Percentiles rank a stretch among this genome's conserved stretches.
phyloP scores from a whole-genome alignment of 2,329 filamentous ascomycete genomes.

The Meredithiella fracta region DNA sequence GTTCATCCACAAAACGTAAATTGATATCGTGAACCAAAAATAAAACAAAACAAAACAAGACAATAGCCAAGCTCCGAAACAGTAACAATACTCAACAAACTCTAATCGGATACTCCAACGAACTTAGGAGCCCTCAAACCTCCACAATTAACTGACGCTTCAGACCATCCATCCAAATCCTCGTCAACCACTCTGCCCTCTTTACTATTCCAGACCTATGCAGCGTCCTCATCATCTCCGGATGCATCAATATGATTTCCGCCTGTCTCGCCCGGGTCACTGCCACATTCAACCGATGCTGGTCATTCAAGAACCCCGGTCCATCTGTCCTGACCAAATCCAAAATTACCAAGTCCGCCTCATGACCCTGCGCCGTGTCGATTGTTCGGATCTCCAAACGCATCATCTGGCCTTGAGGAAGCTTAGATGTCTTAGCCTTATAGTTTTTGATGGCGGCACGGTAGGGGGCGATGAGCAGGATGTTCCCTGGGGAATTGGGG shows the following conservation, averaged over 20 bases:
- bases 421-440: slow-evolving; percentile 17
- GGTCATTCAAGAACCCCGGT: slow-evolving; percentile 28
- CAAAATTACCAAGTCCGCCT: slow-evolving; percentile 32
- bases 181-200: not conserved
- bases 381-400: slow-evolving; percentile 28
- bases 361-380: slow-evolving; percentile 30
- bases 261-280: slow-evolving; percentile 29
- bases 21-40: not conserved
- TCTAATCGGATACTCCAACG: too few species aligned
- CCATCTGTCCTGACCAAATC: slow-evolving; percentile 28
- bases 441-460: slow-evolving; percentile 25
- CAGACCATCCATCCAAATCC: slow-evolving; percentile 7
- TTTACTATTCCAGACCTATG: not conserved
- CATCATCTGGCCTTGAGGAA: slow-evolving; percentile 18
- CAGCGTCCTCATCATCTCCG: slow-evolving; percentile 19
- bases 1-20: too few species aligned
- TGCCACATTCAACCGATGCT: slow-evolving; percentile 29
- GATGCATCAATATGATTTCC: slow-evolving; percentile 30
- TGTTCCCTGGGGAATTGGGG: slow-evolving; percentile 20
- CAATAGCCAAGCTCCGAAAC: too few species aligned
- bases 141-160: not conserved
- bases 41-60: not conserved
- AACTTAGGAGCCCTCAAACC: too few species aligned
- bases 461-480: slow-evolving; percentile 31
- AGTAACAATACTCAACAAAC: too few species aligned